phyloP scores from a whole-genome alignment of 352 stramenopile genomes.

The Phytopythium ostracodes region DNA sequence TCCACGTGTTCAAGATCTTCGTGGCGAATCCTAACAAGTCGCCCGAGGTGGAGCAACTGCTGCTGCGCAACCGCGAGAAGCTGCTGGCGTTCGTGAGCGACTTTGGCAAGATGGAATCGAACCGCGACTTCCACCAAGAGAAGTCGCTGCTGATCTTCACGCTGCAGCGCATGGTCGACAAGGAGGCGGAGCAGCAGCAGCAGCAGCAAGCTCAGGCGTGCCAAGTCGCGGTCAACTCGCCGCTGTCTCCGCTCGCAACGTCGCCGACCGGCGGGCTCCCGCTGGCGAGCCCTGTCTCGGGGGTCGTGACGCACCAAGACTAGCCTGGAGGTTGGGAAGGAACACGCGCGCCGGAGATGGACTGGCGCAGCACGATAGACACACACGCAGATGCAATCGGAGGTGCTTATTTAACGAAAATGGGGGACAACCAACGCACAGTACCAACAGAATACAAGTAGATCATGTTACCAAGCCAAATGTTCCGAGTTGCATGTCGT shows the following conservation, averaged over 20 bases:
- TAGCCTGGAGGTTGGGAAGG: conserved; percentile 14
- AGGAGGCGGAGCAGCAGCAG: conserved; percentile 19
- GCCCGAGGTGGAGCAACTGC: conserved; percentile 59
- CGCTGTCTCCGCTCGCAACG: conserved; percentile 10
- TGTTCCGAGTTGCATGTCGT: too few species aligned
- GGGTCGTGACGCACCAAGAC: conserved; percentile 36
- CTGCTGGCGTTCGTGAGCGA: conserved; percentile 70
- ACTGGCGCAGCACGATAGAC: background rate
- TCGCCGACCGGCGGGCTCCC: conserved; percentile 39
- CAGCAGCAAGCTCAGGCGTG: conserved; percentile 8
- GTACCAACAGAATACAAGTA: conserved; percentile 2
- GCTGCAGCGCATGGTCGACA: conserved; percentile 55
- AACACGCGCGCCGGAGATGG: background rate
- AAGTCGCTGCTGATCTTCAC: conserved; percentile 69
- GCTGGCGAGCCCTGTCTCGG: conserved; percentile 27
- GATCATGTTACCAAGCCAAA: background rate
- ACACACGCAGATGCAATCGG: background rate
- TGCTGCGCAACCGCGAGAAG: conserved; percentile 75
- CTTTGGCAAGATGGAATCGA: conserved; percentile 71
- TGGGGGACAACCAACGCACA: background rate
- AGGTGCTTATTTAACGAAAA: conserved; percentile 1
- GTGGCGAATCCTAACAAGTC: conserved; percentile 85
- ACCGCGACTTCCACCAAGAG: conserved; percentile 73
- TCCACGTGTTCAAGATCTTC: conserved; percentile 89
- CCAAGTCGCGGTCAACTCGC: conserved; percentile 13